Evolutionary conservation across 2,329 filamentous ascomycete genomes (phyloP).

Genomic region (Saccharata proteae): DNA sequence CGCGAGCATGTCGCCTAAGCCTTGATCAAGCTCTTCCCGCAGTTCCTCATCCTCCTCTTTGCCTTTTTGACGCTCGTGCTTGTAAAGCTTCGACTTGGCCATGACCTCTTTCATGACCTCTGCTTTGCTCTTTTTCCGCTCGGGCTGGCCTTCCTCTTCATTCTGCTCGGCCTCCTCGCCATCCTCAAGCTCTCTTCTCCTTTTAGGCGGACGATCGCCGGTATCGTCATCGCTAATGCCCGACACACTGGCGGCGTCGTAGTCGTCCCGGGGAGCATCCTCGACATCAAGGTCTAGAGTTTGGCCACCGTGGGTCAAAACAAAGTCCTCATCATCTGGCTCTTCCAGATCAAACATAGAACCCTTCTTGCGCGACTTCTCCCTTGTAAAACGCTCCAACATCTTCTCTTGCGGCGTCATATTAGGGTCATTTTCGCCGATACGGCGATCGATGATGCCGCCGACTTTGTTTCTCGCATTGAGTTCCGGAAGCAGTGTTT

Average conservation of each 20-base stretch:
- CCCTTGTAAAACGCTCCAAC: constrained; percentile 77
- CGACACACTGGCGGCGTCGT: constrained; percentile 62
- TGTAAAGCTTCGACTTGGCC: constrained; percentile 90
- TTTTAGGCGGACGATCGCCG: constrained; percentile 28
- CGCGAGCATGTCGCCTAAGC: constrained; percentile 62
- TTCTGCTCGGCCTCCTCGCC: constrained; percentile 32
- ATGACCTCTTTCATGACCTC: constrained; percentile 98
- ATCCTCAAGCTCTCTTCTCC: constrained; percentile 34
- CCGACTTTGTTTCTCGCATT: constrained; percentile 82
- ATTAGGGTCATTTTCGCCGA: constrained; percentile 87
- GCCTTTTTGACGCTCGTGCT: constrained; percentile 81
- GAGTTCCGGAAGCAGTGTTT: constrained; percentile 82
- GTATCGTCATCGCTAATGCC: constrained; percentile 29
- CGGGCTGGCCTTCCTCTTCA: constrained; percentile 48
- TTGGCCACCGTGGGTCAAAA: constrained; percentile 75
- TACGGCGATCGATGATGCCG: constrained; percentile 82
- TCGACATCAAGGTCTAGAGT: constrained; percentile 52
- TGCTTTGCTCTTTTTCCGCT: constrained; percentile 85
- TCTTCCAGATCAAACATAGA: constrained; percentile 85
- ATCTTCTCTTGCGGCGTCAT: constrained; percentile 92
- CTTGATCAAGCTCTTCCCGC: constrained; percentile 71
- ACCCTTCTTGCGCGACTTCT: constrained; percentile 70
- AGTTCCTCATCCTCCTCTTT: constrained; percentile 92
- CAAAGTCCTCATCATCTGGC: constrained; percentile 53
- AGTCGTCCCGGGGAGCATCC: constrained; percentile 51